Evolutionary conservation across 306 rosid genomes (phyloP).

Genomic region (Glycine latifolia): DNA sequence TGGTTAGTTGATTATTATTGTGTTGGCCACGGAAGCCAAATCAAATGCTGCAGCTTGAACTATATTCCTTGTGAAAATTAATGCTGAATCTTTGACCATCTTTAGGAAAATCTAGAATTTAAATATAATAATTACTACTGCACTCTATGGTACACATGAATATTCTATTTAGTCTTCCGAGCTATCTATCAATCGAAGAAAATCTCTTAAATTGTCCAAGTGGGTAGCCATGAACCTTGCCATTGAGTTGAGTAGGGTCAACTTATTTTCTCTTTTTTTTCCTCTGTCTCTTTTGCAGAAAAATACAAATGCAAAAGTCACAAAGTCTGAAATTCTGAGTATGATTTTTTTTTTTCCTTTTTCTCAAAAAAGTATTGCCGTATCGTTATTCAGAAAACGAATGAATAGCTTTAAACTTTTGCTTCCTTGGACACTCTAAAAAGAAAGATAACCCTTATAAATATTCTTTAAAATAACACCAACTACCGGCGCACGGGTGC

Average conservation of each 20-base stretch:
- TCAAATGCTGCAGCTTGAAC: not conserved
- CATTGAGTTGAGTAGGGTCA: constrained; percentile 44
- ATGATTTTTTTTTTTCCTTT: not conserved
- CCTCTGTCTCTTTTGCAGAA: constrained; percentile 6
- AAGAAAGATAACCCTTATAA: constrained; percentile 41
- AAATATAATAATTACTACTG: not conserved
- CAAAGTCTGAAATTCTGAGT: not conserved
- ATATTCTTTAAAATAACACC: constrained; percentile 29
- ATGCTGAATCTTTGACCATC: constrained; percentile 35
- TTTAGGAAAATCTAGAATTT: constrained; percentile 22
- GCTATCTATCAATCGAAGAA: constrained; percentile 18
- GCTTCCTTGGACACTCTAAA: constrained; percentile 30
- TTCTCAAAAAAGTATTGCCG: constrained; percentile 40
- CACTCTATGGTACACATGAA: not conserved
- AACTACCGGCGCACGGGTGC: constrained; percentile 53
- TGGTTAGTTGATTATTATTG: not conserved
- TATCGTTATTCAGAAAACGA: constrained; percentile 50
- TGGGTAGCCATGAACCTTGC: constrained; percentile 47
- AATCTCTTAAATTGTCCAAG: constrained; percentile 11
- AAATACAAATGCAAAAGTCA: constrained; percentile 33
- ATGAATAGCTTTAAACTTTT: constrained; percentile 39
- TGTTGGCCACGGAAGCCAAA: not conserved
- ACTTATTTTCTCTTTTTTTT: constrained; percentile 21
- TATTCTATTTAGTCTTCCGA: constrained; percentile 34
- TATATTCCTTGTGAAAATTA: constrained; percentile 1